Evolutionary conservation across 2,329 filamentous ascomycete genomes (phyloP).

Genomic region (Talaromyces albobiverticillius): DNA sequence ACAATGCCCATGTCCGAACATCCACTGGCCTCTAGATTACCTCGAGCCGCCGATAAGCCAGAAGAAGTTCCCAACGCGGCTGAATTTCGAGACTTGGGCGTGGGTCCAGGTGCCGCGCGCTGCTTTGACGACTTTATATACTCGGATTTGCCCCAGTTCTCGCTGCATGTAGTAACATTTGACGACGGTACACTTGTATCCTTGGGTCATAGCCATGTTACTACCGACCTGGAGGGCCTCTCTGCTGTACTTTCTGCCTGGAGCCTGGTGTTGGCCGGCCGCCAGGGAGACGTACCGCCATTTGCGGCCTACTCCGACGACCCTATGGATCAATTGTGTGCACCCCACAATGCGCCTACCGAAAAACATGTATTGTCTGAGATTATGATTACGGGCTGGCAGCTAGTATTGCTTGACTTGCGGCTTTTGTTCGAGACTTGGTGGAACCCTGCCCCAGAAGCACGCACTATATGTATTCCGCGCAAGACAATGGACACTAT

Average conservation of each 20-base stretch:
- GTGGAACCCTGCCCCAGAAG: not conserved
- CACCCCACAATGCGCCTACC: not conserved
- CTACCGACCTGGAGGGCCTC: conserved; percentile 1
- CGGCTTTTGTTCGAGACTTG: not conserved
- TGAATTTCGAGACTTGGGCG: not conserved
- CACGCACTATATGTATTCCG: not conserved
- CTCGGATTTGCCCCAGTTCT: conserved; percentile 3
- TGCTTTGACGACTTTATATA: conserved; percentile 6
- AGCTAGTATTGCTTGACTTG: not conserved
- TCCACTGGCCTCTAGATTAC: not conserved
- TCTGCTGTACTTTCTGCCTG: not conserved
- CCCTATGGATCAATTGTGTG: not conserved
- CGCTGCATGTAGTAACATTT: conserved; percentile 1
- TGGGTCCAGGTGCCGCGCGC: not conserved
- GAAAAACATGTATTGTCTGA: conserved; percentile 4
- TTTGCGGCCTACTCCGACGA: not conserved
- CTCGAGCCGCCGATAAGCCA: not conserved
- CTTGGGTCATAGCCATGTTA: not conserved
- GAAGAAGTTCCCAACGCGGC: not conserved
- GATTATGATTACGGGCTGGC: not conserved
- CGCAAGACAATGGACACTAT: not conserved
- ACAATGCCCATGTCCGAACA: not conserved
- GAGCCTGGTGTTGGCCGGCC: conserved; percentile 1
- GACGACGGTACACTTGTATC: conserved; percentile 1
- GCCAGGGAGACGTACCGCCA: conserved; percentile 2